These are phyloP conservation scores for Quercus suber DNA, from an alignment of 306 rosid genomes.

Conservation along the genomic window DNA sequence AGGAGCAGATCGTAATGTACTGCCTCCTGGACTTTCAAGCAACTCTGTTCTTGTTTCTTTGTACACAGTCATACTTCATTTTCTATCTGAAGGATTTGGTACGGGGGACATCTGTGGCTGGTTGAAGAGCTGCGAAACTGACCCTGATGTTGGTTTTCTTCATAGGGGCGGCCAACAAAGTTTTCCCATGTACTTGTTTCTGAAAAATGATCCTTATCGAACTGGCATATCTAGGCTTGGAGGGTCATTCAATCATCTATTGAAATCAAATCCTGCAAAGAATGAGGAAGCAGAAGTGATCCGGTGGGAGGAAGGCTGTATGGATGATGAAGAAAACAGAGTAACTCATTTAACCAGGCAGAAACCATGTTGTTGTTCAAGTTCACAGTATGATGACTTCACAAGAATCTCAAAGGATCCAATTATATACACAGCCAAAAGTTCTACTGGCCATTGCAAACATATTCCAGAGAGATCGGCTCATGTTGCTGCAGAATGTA, in stretches of 20 bases:
- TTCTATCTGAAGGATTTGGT: constrained; percentile 94
- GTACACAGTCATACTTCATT: constrained; percentile 84
- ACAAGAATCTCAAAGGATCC: constrained; percentile 66
- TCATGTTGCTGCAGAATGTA: constrained; percentile 83
- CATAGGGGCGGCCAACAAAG: constrained; percentile 91
- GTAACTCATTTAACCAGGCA: constrained; percentile 75
- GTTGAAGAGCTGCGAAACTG: constrained; percentile 66
- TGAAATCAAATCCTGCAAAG: constrained; percentile 51
- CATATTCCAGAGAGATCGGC: constrained; percentile 79
- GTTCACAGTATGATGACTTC: constrained; percentile 75
- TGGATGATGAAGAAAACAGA: constrained; percentile 79
- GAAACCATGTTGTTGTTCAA: constrained; percentile 95
- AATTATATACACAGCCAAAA: constrained; percentile 52
- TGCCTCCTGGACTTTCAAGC: constrained; percentile 86
- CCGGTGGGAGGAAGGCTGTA: constrained; percentile 92
- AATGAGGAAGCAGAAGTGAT: constrained; percentile 69
- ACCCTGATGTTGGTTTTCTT: constrained; percentile 79
- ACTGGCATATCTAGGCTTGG: constrained; percentile 87
- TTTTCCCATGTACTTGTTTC: constrained; percentile 69
- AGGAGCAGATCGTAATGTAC: constrained; percentile 77
- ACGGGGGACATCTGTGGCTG: constrained; percentile 67
- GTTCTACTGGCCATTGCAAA: constrained; percentile 64
- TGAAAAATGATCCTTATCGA: constrained; percentile 64
- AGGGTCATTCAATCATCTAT: constrained; percentile 80
- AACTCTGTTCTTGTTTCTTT: constrained; percentile 86